Evolutionary conservation across 306 rosid species (phyloP), one percentile per base, ranked within the genome.

Genomic region (Sechiopsis laciniata): DNA sequence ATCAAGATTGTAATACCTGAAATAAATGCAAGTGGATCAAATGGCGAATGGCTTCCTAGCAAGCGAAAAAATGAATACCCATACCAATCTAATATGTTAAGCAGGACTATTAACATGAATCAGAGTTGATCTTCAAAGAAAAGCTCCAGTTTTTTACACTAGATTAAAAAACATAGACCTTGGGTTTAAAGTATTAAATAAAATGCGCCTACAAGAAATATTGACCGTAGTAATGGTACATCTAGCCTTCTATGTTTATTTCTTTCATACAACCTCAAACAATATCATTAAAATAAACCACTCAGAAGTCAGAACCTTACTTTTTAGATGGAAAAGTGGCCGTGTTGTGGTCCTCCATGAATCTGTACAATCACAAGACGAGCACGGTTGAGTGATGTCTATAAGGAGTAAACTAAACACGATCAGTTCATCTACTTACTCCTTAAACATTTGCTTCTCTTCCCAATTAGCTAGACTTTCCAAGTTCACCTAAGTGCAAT

Each of bases 291-390:
- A 15, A 14, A 13, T 71, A 8, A 13, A 73, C 26, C 42, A 65
- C 70, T 63, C 64, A 72, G 80, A 74, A 64, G 35, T 26, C 29
- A 26, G 29, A 26, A 26, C 29, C 88, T 85, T 82, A 94, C 97
- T 91, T 94, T 83, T 91, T 91, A 63, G 99, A 94, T 79, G 97
- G 91, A 79, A 94, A 94, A 5, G 99, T 94, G 65, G 97, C 96
- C 29, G 97, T 94, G 82, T 94, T 91, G 82, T 91, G 99, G 79
- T 94, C 99, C 84, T 94, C 99, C 97, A 94, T 94, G 79, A 94
- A 94, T 80, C 99, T 94, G 89, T 70, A 37, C 79, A 72, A 57
- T 14, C 51, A 71, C 42, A 29, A 7, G 20, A 60, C 8, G 29
- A 26, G 16, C 22, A 26, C 20, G 35, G 19, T 29, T 65, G 52